Conservation (phyloP, 441 rosid genomes). For the Euphorbia corollata region DNA sequence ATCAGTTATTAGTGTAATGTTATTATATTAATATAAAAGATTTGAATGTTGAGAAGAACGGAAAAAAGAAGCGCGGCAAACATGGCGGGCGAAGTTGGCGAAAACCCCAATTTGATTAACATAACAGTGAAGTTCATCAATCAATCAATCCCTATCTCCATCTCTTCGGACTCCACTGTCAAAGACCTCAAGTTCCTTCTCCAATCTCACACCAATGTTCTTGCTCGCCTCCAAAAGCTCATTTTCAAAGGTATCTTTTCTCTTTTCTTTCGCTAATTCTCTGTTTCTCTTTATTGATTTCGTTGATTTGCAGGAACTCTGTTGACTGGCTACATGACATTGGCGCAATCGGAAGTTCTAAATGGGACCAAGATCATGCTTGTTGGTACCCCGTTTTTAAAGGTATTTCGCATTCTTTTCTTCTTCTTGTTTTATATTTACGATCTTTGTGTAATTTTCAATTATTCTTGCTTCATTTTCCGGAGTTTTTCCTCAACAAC, state of each 20-base stretch:
- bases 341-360: slow-evolving; percentile 50
- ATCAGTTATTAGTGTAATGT: too few relatives aligned
- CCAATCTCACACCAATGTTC: slow-evolving; percentile 80
- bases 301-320: slow-evolving; percentile 46
- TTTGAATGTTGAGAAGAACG: too few relatives aligned
- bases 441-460: neutral
- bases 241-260: slow-evolving; percentile 58
- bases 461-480: neutral
- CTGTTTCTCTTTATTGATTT: slow-evolving; percentile 1
- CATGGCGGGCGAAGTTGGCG: slow-evolving; percentile 3
- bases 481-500: neutral
- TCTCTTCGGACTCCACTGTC: slow-evolving; percentile 41
- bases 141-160: slow-evolving; percentile 45
- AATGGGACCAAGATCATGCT: slow-evolving; percentile 88
- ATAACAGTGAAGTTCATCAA: slow-evolving; percentile 67
- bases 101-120: slow-evolving; percentile 18
- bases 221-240: slow-evolving; percentile 89
- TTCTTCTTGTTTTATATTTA: neutral
- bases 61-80: neutral
- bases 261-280: neutral
- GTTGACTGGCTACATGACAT: slow-evolving; percentile 51
- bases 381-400: slow-evolving; percentile 76
- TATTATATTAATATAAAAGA: too few relatives aligned
- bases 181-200: slow-evolving; percentile 62
- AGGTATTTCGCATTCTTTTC: slow-evolving; percentile 38